Evolutionary conservation across 2,329 filamentous ascomycete species (phyloP), one percentile per base, ranked within the genome.

Genomic region (Xylaria sp.): DNA sequence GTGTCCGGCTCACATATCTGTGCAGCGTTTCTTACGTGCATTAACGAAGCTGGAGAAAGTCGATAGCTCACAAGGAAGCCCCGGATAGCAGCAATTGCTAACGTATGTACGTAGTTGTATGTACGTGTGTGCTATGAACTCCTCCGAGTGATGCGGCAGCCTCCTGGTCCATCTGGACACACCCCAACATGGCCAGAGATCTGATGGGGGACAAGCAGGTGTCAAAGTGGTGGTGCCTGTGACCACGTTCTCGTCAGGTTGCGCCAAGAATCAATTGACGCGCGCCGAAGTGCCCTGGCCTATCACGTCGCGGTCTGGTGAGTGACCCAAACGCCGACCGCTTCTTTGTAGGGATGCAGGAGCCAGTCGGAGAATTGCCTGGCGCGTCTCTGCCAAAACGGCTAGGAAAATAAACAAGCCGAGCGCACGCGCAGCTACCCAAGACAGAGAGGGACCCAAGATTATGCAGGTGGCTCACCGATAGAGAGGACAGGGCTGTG

Each of bases 341-440:
- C 67, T 60, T 63, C 51, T 50, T 37, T 38, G n/a, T 35, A 45
- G 46, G 52, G 63, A 47, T 37, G 53, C 50, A 60, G 49, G 62
- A 67, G 54, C 70, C 70, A 70, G 65, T 73, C 71, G 70, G 71
- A 65, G 58, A 66, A 61, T 67, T 63, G 63, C 57, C 66, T 65
- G 60, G 69, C 70, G 70, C 70, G 70, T 69, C 62, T 67, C 60
- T 47, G 37, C 33, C 21, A 40, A 63, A 57, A 19, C 15, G 53
- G 62, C 37, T 31, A 54, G 58, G 52, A 43, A 66, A 66, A 69
- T 64, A 69, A 69, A 67, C 67, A 69, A 66, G 46, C 43, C 64
- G 61, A 61, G 25, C 43, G 42, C 60, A 64, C 64, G 66, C 64
- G 64, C 57, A 61, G 33, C 37, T 51, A 52, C 46, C 42, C 56